phyloP scores from a whole-genome alignment of 1,139 yeast genomes.

The Magnusiomyces fungicola region DNA sequence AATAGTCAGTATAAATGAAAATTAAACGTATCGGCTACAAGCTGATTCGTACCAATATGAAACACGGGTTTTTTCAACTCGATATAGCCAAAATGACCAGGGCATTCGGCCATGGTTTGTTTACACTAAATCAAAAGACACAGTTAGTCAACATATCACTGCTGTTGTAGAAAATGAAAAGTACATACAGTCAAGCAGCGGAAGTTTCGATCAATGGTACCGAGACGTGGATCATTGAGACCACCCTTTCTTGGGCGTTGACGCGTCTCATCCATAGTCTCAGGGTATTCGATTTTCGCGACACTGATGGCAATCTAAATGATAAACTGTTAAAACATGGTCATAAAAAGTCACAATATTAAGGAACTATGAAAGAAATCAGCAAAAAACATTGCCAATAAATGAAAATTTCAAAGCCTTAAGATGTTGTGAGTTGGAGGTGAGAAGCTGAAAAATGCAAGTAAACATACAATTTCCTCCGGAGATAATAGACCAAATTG shows the following conservation, averaged over 20 bases:
- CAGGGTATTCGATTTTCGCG: constrained; percentile 96
- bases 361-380: constrained; percentile 2
- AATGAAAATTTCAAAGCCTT: constrained; percentile 8
- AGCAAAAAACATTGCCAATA: background rate
- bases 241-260: constrained; percentile 96
- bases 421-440: no score
- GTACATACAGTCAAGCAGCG: constrained; percentile 74
- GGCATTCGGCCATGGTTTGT: constrained; percentile 98
- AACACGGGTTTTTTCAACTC: constrained; percentile 97
- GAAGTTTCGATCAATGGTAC: constrained; percentile 93
- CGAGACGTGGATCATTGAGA: constrained; percentile 90
- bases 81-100: constrained; percentile 98
- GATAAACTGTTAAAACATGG: background rate
- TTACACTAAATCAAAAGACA: constrained; percentile 55
- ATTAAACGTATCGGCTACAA: background rate
- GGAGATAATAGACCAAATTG: constrained; percentile 98
- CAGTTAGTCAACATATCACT: background rate
- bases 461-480: constrained; percentile 64
- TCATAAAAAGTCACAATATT: background rate
- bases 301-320: constrained; percentile 80
- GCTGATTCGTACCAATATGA: constrained; percentile 59
- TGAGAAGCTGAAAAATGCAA: constrained; percentile 1
- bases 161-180: background rate
- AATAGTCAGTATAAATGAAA: constrained; percentile 32
- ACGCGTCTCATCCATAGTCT: constrained; percentile 96